Percentiles rank a stretch among this genome's conserved stretches.
Conservation (phyloP, 2,329 filamentous ascomycete genomes). For the Graphilbum fragrans region DNA sequence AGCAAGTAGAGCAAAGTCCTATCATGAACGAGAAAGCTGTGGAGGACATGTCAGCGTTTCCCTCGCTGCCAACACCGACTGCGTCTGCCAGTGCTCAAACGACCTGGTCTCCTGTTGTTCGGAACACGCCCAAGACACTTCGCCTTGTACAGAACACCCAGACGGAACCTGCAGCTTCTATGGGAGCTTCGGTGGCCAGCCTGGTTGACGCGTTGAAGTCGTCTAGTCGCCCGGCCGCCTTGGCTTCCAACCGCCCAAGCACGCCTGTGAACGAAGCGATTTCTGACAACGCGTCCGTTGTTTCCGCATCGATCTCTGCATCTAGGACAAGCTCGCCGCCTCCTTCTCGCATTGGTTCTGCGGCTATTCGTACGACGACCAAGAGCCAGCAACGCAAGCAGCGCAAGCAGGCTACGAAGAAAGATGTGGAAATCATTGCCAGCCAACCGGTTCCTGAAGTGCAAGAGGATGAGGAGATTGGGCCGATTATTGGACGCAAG, state of each 20-base stretch:
- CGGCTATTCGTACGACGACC: slow-evolving; percentile 56
- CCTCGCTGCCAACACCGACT: slow-evolving; percentile 37
- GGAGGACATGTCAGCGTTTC: slow-evolving; percentile 28
- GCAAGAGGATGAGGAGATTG: slow-evolving; percentile 39
- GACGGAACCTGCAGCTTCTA: neutral
- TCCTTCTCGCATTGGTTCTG: slow-evolving; percentile 52
- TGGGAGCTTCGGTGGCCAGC: neutral
- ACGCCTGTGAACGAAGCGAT: slow-evolving; percentile 63
- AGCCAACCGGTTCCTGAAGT: slow-evolving; percentile 34
- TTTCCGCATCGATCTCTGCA: slow-evolving; percentile 58
- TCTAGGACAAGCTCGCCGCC: slow-evolving; percentile 63
- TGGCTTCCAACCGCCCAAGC: slow-evolving; percentile 37
- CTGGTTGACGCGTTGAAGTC: neutral
- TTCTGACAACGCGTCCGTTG: slow-evolving; percentile 65
- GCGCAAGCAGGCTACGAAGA: slow-evolving; percentile 54
- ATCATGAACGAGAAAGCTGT: slow-evolving; percentile 20
- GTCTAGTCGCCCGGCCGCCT: neutral
- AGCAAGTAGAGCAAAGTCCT: slow-evolving; percentile 17
- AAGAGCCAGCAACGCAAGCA: slow-evolving; percentile 73
- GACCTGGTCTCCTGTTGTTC: slow-evolving; percentile 38
- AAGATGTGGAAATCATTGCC: slow-evolving; percentile 42
- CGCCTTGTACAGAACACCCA: slow-evolving; percentile 59
- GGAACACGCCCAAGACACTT: slow-evolving; percentile 50
- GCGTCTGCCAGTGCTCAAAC: slow-evolving; percentile 17
- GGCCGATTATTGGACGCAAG: slow-evolving; percentile 66